Evolutionary conservation across 1,284 basidiomycete genomes (phyloP).

Genomic region (Ganoderma lucidum): DNA sequence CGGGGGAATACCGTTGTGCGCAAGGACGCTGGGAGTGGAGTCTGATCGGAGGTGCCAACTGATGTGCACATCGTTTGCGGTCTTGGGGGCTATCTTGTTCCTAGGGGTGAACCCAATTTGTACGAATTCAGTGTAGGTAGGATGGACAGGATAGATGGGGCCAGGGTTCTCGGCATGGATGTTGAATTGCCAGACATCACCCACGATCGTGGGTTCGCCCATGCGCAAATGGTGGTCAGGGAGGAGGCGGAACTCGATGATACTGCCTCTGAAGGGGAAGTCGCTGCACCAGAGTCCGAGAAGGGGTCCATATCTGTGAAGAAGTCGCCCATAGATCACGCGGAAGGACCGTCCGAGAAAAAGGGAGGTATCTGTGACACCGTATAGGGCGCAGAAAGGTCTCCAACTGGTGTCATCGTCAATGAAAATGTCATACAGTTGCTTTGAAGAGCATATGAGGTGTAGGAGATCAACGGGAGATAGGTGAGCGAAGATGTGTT

Average conservation of each 20-base stretch:
- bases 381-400: constrained; percentile 29
- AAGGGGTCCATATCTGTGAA: constrained; percentile 33
- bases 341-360: constrained; percentile 32
- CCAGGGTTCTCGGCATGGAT: background rate
- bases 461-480: constrained; percentile 29
- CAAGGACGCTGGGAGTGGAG: constrained; percentile 21
- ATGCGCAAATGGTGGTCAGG: constrained; percentile 21
- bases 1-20: constrained; percentile 18
- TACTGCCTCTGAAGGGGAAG: constrained; percentile 34
- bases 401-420: constrained; percentile 35
- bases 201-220: constrained; percentile 30
- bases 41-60: constrained; percentile 31
- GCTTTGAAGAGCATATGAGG: constrained; percentile 24
- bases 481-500: constrained; percentile 25
- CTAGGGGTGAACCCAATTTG: constrained; percentile 30
- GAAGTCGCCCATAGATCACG: constrained; percentile 31
- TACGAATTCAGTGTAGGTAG: constrained; percentile 30
- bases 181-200: constrained; percentile 35
- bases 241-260: constrained; percentile 34
- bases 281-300: constrained; percentile 39
- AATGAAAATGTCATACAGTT: constrained; percentile 26
- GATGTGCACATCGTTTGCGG: constrained; percentile 23
- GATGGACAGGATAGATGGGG: constrained; percentile 25
- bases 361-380: constrained; percentile 20
- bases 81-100: constrained; percentile 17